Base-by-base conservation (phyloP, 2,329 filamentous ascomycete genomes). In the Aspergillus thermomutatus region DNA sequence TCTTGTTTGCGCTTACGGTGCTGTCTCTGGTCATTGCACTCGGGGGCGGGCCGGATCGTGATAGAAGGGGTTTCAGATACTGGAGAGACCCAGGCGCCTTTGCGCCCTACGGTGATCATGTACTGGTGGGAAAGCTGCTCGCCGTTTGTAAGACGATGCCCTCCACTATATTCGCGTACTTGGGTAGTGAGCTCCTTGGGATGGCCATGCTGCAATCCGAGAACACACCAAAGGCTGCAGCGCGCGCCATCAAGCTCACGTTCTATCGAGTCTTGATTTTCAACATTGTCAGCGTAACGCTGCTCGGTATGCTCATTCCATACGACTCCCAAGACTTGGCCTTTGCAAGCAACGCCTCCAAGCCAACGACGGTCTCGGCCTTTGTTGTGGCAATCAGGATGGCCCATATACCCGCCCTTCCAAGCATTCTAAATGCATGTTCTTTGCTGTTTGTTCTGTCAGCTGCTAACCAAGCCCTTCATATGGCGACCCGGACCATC, bases 241-340 rank as follows among this genome's bases (percentile, higher is more conserved):
- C 89, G 10, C 84, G 86, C 58, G 89, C 89, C 52, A 91, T 92
- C 77, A 88, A 85, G 71, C 81, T 91, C 48, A 92, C 88, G 56
- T 92, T 92, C 72, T 92, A 85, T 77, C 88, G 90, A 55, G 91
- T 92, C 69, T 74, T 91, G 64, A 79, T 92, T 77, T 92, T 93
- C 79, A 92, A 93, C 79, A 81, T 86, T 68, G 73, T 91, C 58
- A 86, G 83, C 19, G 87, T 92, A 41, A 82, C 92, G 55, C 80
- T 92, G 49, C 77, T 93, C 52, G 89, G 89, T 65, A 89, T 91
- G 85, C 81, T 88, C 52, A 85, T 92, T 7, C 88, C 89, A 2
- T 91, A 88, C 77, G 76, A 91, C 78, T 83, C 82, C 40, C 0
- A 61, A 0, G 70, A 82, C 0, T 82, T 91, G 17, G 74, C 77